Evolutionary conservation across 2,329 filamentous ascomycete species (phyloP).

Genomic region (Colletotrichum cereale): DNA sequence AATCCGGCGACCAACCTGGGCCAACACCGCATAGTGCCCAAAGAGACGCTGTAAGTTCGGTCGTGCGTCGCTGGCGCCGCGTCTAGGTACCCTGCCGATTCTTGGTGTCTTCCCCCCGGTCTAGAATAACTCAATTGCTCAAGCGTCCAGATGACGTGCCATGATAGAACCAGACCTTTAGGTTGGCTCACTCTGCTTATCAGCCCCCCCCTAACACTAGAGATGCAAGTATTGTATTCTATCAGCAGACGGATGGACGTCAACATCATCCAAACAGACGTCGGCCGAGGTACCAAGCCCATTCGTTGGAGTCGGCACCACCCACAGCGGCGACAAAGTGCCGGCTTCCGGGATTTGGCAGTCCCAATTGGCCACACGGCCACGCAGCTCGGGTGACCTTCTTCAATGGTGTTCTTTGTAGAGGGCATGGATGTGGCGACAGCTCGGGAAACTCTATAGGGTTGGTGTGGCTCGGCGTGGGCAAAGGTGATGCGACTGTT

Average conservation of each 20-base stretch:
- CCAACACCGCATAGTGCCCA: not conserved
- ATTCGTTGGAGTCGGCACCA: constrained; percentile 1
- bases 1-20: no score
- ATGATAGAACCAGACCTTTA: not conserved
- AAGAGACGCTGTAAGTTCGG: not conserved
- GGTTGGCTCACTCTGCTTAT: no score
- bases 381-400: constrained; percentile 3
- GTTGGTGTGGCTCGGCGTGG: constrained; percentile 20
- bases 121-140: constrained; percentile 1
- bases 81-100: not conserved
- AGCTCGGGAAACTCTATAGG: not conserved
- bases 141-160: not conserved
- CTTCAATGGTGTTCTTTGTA: not conserved
- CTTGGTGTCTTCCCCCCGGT: not conserved
- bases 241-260: not conserved
- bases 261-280: constrained; percentile 14
- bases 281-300: constrained; percentile 27
- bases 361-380: constrained; percentile 13
- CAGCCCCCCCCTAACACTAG: not conserved
- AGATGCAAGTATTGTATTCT: not conserved
- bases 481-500: not conserved
- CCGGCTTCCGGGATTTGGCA: constrained; percentile 13
- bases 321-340: constrained; percentile 12
- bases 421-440: constrained; percentile 2
- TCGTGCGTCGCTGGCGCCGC: not conserved